Evolutionary conservation across 1,284 basidiomycete genomes (phyloP), one percentile per base, ranked within the genome.

Genomic region (Boletus holoroseus): DNA sequence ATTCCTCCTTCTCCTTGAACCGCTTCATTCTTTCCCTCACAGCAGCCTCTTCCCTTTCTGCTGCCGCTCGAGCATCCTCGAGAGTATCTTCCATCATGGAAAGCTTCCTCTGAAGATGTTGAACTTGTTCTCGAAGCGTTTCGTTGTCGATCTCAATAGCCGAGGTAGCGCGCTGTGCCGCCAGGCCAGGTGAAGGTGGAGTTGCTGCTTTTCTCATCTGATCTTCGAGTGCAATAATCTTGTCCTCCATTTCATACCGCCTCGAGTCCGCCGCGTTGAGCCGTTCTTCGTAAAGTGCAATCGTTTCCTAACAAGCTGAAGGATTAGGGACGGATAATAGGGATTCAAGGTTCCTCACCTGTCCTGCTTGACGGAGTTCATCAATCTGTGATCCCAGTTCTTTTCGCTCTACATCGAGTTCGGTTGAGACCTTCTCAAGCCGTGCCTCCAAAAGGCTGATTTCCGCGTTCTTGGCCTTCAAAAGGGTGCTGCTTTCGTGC

Each of bases 91-190:
- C 94, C 56, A 94, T 75, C 28, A 73, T 73, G 2, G 76, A 69
- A 38, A 94, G 78, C 67, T 88, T 88, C 64, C 78, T 81, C 63
- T 91, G 87, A 28, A 95, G 75, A 67, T 98, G 91, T 47, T 82
- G 78, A 24, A 92, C 77, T 66, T 98, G 93, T 36, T 94, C 93
- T 16, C 81, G 83, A 27, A 96, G 78, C 22, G 83, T 85, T 68
- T 97, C 93, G 62, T 95, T 95, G 70, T 98, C 94, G 61, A 98
- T 97, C 62, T 93, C 83, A 1, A 85, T 81, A 0, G 92, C 81
- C 3, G 81, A 78, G 11, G 75, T 66, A 7, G 77, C 71, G 44
- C 74, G 73, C 9, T 73, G 73, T 20, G 69, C 68, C 7, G 62
- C 58, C 2, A 70, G 63, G 2, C 62, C 57, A 5, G 76, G 72